Evolutionary conservation across 1,284 basidiomycete genomes (phyloP).

Genomic region (Cystobasidium pallidum): DNA sequence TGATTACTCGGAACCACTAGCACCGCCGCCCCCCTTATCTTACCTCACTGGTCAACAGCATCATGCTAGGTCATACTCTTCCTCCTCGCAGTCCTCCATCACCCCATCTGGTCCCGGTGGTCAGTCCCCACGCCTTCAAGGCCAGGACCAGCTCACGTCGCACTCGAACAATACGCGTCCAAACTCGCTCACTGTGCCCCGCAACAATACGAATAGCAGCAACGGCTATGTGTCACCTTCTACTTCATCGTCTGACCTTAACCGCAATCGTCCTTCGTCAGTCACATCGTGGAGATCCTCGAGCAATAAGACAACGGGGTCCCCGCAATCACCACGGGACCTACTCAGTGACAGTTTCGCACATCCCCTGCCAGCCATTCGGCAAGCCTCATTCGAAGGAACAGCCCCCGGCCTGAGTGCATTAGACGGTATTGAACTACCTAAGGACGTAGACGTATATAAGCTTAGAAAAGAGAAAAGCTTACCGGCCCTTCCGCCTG

Average conservation of each 20-base stretch:
- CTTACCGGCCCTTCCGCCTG: slow-evolving; percentile 35
- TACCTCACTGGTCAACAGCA: slow-evolving; percentile 42
- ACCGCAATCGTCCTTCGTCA: slow-evolving; percentile 31
- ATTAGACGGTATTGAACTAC: slow-evolving; percentile 16
- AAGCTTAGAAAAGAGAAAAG: slow-evolving; percentile 36
- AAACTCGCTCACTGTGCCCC: slow-evolving; percentile 30
- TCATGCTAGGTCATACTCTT: slow-evolving; percentile 31
- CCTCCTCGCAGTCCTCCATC: slow-evolving; percentile 36
- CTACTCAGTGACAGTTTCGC: slow-evolving; percentile 21
- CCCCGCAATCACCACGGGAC: slow-evolving; percentile 32
- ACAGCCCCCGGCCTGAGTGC: slow-evolving; percentile 11
- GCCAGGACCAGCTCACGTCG: neutral
- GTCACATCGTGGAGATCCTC: slow-evolving; percentile 42
- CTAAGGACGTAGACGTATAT: neutral
- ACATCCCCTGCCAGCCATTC: slow-evolving; percentile 22
- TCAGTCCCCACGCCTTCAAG: slow-evolving; percentile 4
- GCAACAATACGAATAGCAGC: slow-evolving; percentile 32
- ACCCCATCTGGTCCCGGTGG: slow-evolving; percentile 2
- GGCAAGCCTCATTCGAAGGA: slow-evolving; percentile 21
- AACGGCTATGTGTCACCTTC: slow-evolving; percentile 41
- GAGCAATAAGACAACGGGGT: slow-evolving; percentile 32
- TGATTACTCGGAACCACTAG: slow-evolving; percentile 41
- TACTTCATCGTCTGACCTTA: slow-evolving; percentile 39
- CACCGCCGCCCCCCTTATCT: slow-evolving; percentile 39
- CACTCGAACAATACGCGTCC: slow-evolving; percentile 9